Base-by-base conservation (phyloP, 768 basidiomycete genomes). In the Russula brevipes region DNA sequence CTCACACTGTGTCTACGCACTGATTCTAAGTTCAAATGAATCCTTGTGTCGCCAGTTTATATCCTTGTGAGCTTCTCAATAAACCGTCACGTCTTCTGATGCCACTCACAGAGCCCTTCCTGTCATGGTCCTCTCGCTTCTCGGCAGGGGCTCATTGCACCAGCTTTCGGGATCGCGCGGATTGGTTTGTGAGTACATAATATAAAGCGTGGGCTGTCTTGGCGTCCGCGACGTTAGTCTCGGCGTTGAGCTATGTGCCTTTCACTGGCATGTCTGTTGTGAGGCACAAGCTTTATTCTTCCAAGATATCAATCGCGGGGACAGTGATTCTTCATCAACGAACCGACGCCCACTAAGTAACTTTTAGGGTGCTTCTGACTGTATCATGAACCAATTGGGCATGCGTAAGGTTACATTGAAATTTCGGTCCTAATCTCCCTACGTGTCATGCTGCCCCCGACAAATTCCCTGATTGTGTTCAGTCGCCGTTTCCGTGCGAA, bases 211-310 rank as follows among this genome's bases (percentile, higher is more conserved):
- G 24, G 24, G 24, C 24, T 24, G 24, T 24, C 36, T 54, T 41
- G 57, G 38, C 24, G 30, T 45, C 47, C 10, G 44, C 36, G 16
- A 36, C 36, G 6, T 36, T 30, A 11, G 52, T 47, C 30, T 35
- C 24, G 24, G 24, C 24, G 24, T 24, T 24, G 24, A 24, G 24
- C 24, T 24, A 24, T 31, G 44, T 60, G 44, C 52, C 45, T 54
- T 17, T 11, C 4, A 14, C 19, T 54, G 45, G 30, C 35, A 44
- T n/a, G 53, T 16, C 38, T 12, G 59, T 60, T 47, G 45, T 30
- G 45, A 60, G 59, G 59, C 41, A 60, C 59, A 17, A 46, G 12
- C 17, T 59, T 24, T 53, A 42, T 60, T 38, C 8, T 7, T 30
- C 31, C 24, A 33, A 50, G 17, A 12, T 24, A 41, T 41, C 17